These are phyloP conservation scores for Kwoniella dejecticola DNA, from an alignment of 768 basidiomycete genomes.

Conservation along the genomic window DNA sequence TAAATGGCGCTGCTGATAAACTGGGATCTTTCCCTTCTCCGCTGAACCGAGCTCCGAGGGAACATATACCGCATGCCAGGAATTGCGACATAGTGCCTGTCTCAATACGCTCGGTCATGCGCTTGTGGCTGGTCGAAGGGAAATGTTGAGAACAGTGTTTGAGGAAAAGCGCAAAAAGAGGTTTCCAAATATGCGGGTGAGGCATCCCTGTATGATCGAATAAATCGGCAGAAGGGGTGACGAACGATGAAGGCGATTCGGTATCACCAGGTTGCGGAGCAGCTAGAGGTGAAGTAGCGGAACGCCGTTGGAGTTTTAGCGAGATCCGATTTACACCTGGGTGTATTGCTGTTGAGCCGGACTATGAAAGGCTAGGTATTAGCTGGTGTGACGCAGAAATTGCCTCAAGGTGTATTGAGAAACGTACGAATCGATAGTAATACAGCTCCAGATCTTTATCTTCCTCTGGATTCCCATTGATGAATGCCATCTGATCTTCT, in stretches of 20 bases:
- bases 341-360: constrained; percentile 52
- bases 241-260: constrained; percentile 7
- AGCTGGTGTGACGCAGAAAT: no score
- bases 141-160: constrained; percentile 49
- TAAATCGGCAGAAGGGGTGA: constrained; percentile 20
- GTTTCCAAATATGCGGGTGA: constrained; percentile 38
- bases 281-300: constrained; percentile 32
- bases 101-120: constrained; percentile 44
- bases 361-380: constrained; percentile 16
- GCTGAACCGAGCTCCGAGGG: constrained; percentile 42
- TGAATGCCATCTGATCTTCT: constrained; percentile 44
- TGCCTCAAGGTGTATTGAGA: no score
- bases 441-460: constrained; percentile 48
- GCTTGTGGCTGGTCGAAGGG: constrained; percentile 36
- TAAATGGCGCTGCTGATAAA: constrained; percentile 45
- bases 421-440: constrained; percentile 53
- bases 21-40: constrained; percentile 29
- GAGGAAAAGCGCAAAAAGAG: constrained; percentile 48
- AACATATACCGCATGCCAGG: constrained; percentile 48
- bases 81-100: constrained; percentile 52
- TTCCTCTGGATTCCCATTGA: constrained; percentile 51
- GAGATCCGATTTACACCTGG: constrained; percentile 54
- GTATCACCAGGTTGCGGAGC: constrained; percentile 38
- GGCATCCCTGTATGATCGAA: constrained; percentile 51
- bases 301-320: constrained; percentile 47